These are phyloP conservation scores for Mycena venus DNA, from an alignment of 768 basidiomycete species.

Conservation along the genomic window DNA sequence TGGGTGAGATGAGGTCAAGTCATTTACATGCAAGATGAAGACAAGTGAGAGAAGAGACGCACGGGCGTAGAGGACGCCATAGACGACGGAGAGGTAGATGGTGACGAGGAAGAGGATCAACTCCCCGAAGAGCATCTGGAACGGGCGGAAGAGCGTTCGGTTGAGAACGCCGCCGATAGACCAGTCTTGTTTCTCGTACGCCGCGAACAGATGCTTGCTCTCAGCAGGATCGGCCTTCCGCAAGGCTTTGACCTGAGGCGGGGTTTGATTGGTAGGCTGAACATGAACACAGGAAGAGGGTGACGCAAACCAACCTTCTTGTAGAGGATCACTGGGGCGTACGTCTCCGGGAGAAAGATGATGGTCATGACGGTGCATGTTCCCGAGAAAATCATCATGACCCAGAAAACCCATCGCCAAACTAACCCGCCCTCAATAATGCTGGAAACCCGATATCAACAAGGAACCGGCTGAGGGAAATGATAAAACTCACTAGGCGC, in stretches of 20 bases:
- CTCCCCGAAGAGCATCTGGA: slow-evolving; percentile 72
- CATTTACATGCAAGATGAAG: background rate
- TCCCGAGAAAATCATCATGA: slow-evolving; percentile 75
- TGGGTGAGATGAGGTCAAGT: slow-evolving; percentile 41
- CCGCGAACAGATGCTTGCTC: slow-evolving; percentile 62
- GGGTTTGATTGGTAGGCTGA: background rate
- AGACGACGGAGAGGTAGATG: slow-evolving; percentile 71
- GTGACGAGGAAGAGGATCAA: slow-evolving; percentile 75
- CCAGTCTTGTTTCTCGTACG: slow-evolving; percentile 73
- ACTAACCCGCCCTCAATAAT: slow-evolving; percentile 60
- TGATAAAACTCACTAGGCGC: slow-evolving; percentile 54
- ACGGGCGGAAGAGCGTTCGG: slow-evolving; percentile 71
- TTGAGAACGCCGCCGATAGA: slow-evolving; percentile 61
- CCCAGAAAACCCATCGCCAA: slow-evolving; percentile 81
- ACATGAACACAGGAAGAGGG: background rate
- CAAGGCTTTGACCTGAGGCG: slow-evolving; percentile 54
- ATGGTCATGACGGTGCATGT: slow-evolving; percentile 60
- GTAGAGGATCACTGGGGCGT: slow-evolving; percentile 70
- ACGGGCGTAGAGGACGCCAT: slow-evolving; percentile 72
- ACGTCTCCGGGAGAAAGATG: slow-evolving; percentile 74
- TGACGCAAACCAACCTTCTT: slow-evolving; percentile 48
- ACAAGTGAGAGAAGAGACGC: slow-evolving; percentile 39
- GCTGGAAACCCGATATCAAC: background rate
- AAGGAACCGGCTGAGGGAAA: background rate
- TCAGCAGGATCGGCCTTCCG: slow-evolving; percentile 63